Base-by-base conservation (phyloP, 2,329 filamentous ascomycete species). In the Penicillium thymicola region DNA sequence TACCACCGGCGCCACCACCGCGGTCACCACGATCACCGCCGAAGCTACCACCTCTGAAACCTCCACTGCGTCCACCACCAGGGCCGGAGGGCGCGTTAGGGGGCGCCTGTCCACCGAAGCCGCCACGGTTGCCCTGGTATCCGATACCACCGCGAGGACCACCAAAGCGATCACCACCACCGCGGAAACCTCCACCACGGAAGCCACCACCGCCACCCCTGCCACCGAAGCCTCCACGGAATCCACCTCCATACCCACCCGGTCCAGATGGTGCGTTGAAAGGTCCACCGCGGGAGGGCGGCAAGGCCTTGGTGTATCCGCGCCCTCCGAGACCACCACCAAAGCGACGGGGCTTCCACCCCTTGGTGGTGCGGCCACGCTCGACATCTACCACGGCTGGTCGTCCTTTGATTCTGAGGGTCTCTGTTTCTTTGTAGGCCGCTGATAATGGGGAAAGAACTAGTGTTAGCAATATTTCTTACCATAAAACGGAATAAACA, bases 351-450 rank as follows among this genome's bases (percentile, higher is more conserved):
- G 94, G 94, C 70, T 90, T 89, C 94, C 94, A 99, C 47, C 89
- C 91, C 70, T 90, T 89, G 40, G 97, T 91, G 32, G 94, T 97
- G 66, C 94, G 89, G 65, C 94, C 94, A 70, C 94, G 88, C 78
- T 99, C 94, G 59, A 97, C 93, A 72, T 99, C 94, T 69, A 97
- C 92, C 71, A 96, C 86, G 69, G 97, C 90, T 67, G 89, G 87
- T 70, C 93, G 87, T 72, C 95, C 92, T 73, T 92, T 95, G 78
- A 99, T 96, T 66, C 88, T 87, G 70, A 96, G 89, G 64, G 90
- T 90, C 82, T 97, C 92, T 64, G 84, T 86, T 70, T 87, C 85
- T 71, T 89, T 96, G 81, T 97, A 87, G 76, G 94, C 94, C 82
- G 92, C 94, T 96, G 83, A 78, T 82, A 75, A 75, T 72, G 75